Conservation (phyloP, 345 rosid genomes). For the Erucastrum elatum region DNA sequence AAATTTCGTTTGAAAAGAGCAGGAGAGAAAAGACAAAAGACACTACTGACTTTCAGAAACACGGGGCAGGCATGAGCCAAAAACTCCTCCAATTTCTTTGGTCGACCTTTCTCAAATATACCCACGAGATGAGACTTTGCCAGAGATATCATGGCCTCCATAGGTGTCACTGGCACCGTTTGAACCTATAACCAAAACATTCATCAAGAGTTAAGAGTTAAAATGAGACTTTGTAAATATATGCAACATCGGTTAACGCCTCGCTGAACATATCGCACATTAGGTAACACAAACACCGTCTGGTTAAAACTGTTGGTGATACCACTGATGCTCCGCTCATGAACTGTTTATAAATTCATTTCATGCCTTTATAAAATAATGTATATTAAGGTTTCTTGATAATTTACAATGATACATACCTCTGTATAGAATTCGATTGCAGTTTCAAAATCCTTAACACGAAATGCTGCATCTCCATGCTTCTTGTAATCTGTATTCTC, state of each 20-base stretch:
- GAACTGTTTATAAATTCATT: slow-evolving; percentile 45
- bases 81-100: slow-evolving; percentile 66
- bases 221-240: no score
- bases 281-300: slow-evolving; percentile 86
- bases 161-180: no score
- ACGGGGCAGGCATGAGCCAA: slow-evolving; percentile 64
- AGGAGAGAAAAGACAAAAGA: slow-evolving; percentile 1
- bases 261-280: slow-evolving; percentile 68
- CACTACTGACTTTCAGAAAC: slow-evolving; percentile 67
- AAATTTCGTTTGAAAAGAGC: neutral
- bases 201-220: no score
- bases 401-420: slow-evolving; percentile 38
- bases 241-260: slow-evolving; percentile 90
- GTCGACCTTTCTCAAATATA: no score
- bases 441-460: slow-evolving; percentile 76
- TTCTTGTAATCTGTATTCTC: slow-evolving; percentile 88
- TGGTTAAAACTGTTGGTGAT: slow-evolving; percentile 80
- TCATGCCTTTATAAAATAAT: neutral
- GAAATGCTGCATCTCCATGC: slow-evolving; percentile 88
- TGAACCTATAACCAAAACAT: no score
- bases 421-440: slow-evolving; percentile 82
- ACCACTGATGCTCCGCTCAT: slow-evolving; percentile 84
- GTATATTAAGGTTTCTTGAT: neutral
- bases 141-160: no score
- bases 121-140: no score